A percentile compares a stretch with the other conserved stretches of the same genome.
These are phyloP conservation scores for Letharia columbiana DNA, from an alignment of 495 filamentous ascomycete genomes.

Conservation along the genomic window DNA sequence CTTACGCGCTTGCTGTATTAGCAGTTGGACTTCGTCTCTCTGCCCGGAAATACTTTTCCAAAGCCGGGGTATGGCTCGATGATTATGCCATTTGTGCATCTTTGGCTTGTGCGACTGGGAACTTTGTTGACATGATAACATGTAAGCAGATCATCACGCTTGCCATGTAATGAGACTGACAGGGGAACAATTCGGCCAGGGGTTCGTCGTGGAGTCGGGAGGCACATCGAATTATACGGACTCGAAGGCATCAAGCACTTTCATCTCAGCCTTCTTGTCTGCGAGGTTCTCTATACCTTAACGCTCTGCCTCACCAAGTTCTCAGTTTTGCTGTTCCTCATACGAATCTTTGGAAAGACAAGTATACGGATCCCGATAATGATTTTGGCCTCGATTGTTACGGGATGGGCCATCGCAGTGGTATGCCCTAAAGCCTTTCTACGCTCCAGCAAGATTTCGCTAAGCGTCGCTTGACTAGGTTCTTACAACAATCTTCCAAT, in stretches of 20 bases:
- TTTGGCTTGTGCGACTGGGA: constrained; percentile 4
- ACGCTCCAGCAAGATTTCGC: background rate
- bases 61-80: constrained; percentile 13
- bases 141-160: constrained; percentile 7
- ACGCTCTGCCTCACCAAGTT: constrained; percentile 15
- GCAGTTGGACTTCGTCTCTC: constrained; percentile 11
- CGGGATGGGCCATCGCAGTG: constrained; percentile 12
- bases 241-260: background rate
- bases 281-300: constrained; percentile 11
- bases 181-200: background rate
- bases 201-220: constrained; percentile 13
- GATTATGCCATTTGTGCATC: constrained; percentile 5
- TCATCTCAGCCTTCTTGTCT: constrained; percentile 11
- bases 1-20: constrained; percentile 10
- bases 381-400: constrained; percentile 4
- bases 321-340: constrained; percentile 13
- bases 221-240: constrained; percentile 11
- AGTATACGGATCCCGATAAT: constrained; percentile 3
- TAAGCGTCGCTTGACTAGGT: constrained; percentile 1
- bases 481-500: constrained; percentile 10
- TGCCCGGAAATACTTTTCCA: constrained; percentile 6
- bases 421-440: constrained; percentile 1
- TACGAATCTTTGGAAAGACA: constrained; percentile 2
- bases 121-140: constrained; percentile 2
- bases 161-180: background rate